Evolutionary conservation across 305 asterid species (phyloP), one percentile per base, ranked within the genome.

Genomic region (Fraxinus baroniana): DNA sequence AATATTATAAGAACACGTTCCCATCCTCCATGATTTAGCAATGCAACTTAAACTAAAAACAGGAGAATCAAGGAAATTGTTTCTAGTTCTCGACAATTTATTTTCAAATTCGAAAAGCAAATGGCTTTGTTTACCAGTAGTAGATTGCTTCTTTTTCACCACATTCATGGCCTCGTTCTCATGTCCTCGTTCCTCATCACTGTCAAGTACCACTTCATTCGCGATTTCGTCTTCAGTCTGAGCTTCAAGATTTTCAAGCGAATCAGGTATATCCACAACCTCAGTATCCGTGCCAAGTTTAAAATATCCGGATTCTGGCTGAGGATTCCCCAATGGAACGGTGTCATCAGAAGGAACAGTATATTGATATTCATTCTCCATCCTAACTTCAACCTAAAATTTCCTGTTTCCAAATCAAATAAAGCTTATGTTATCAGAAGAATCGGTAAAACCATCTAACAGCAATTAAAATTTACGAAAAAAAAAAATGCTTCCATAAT

Each of bases 121-220:
- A 52, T 9, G 62, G 7, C 32, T 78, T 74, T 74, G 52, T 57
- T 81, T 85, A 90, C 93, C 92, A 18, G 78, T 49, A 39, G 79
- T 62, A 80, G 78, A 81, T 73, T 20, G 86, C 79, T 52, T 82
- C 66, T 84, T 73, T 78, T 84, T 68, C 26, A 36, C 77, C 18
- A 13, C 80, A n/a, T 76, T 85, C 82, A 66, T 81, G 44, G 57
- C 82, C 79, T 86, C 85, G 28, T 81, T 77, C 78, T 8, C 78
- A 12, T 35, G 83, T 37, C 78, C 82, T 85, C 82, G 84, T 83
- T 92, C 97, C 62, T 94, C 98, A 1, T 94, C 99, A 85, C 94
- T 94, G 81, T 95, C 99, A 80, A 87, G 93, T 79, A 86, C 98
- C 64, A 91, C 80, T 37, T 80, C 89, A 52, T 86, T 78, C 82